Base-by-base conservation (phyloP, 2,329 filamentous ascomycete genomes). In the Chaetomium strumarium region DNA sequence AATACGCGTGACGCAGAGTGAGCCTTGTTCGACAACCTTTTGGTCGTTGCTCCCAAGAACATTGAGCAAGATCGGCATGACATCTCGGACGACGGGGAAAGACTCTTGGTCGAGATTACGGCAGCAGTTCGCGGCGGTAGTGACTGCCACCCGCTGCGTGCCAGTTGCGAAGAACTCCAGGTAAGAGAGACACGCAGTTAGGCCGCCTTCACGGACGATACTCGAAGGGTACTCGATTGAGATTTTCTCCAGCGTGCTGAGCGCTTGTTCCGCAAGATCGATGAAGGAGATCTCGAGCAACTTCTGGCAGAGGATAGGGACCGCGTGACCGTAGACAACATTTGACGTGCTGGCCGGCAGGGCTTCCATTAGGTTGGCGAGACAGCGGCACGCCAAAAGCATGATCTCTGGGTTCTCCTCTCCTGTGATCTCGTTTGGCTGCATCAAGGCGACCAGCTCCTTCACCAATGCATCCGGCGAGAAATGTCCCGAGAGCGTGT, bases 331-430 rank as follows among this genome's bases (percentile, higher is more conserved):
- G 66, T 97, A 97, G 4, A 97, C 93, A 13, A 99, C 90, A 66
- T 95, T 96, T 12, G 90, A 88, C 45, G 93, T 93, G 52, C 92
- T 92, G 33, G 90, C 85, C 17, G 93, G 91, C 30, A 99, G 75
- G 24, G 92, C 95, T 68, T 99, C 93, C 93, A 99, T 99, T 51
- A 99, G 71, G 67, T 99, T 97, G 55, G 93, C 93, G 62, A 99
- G 80, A 69, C 90, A 97, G 55, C 95, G 87, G 66, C 93, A 99
- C 17, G 93, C 92, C 55, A 97, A 78, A 12, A 99, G 83, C 92
- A 97, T 97, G 56, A 97, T 89, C 68, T 99, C 93, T 0, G 91
- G 88, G 62, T 96, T 96, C 67, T 95, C 90, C 63, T 95, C 90
- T 19, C 84, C 85, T 1, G 75, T 78, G 58, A 88, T 83, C 52